A percentile compares a stretch with the other conserved stretches of the same genome.
Conservation (phyloP, 176 grass and related monocot species). For the Aegilops umbellulata region DNA sequence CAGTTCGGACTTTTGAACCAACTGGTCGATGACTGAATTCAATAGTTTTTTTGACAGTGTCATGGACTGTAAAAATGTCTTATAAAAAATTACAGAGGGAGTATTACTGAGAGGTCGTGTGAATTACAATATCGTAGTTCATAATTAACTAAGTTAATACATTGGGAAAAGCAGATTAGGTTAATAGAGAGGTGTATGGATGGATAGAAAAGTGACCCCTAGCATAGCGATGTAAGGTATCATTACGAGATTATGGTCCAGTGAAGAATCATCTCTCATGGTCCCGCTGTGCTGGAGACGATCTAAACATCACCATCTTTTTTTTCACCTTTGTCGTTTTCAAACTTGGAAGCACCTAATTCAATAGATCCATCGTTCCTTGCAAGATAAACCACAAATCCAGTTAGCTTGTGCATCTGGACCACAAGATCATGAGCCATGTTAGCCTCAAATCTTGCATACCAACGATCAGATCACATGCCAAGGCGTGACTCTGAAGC, state of each 20-base stretch:
- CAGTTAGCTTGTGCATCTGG: constrained; percentile 32
- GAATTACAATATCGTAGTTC: not conserved
- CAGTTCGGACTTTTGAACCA: too few relatives aligned
- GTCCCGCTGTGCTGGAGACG: constrained; percentile 32
- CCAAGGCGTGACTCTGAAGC: constrained; percentile 39
- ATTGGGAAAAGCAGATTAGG: not conserved
- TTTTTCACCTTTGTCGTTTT: constrained; percentile 31
- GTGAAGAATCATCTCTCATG: constrained; percentile 14
- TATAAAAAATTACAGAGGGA: too few relatives aligned
- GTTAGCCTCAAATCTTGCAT: constrained; percentile 24
- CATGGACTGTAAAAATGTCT: too few relatives aligned
- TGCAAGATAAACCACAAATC: constrained; percentile 30
- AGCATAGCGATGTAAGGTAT: not conserved
- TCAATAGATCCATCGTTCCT: constrained; percentile 32
- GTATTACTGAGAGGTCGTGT: not conserved
- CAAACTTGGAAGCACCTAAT: constrained; percentile 44
- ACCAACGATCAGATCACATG: constrained; percentile 29
- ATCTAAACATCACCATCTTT: constrained; percentile 3
- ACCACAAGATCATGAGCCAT: constrained; percentile 24
- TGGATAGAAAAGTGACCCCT: not conserved
- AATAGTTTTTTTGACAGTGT: too few relatives aligned
- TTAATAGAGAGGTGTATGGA: not conserved
- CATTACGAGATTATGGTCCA: constrained; percentile 31
- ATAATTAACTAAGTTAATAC: not conserved
- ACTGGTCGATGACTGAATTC: too few relatives aligned